Base-by-base conservation (phyloP, 208 protist species). In the Trypanosoma avium region DNA sequence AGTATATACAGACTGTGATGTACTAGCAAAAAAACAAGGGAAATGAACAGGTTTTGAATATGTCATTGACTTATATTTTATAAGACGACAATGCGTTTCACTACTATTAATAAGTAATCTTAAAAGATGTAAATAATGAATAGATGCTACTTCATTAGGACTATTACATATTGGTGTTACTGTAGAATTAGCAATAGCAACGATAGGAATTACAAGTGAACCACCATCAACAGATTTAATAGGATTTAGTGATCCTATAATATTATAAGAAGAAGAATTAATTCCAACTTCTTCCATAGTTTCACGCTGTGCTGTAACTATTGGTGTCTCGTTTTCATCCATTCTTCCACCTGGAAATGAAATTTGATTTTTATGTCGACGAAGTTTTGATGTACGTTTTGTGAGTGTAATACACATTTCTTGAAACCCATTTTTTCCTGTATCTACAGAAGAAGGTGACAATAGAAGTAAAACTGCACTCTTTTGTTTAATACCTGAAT, bases 371-470 rank as follows among this genome's bases (percentile, higher is more conserved):
- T 77, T 79, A 69, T 93, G 86, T n/a, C 56, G 73, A 47, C 77
- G 65, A 17, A 92, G 61, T 38, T 61, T 75, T 17, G 63, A 56
- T 1, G 81, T 79, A n/a, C 90, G 77, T 65, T 93, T 88, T 17
- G 87, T 93, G n/a, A 96, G 69, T 0, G 85, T 90, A 54, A 96
- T 81, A 70, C 84, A 93, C 74, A 93, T 77, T 65, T 93, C 90
- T 54, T 88, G 81, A 64, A 90, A 89, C 21, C 54, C 75, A 17
- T 24, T 52, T n/a, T n/a, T n/a, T 47, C 12, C 47, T 0, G 43
- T 21, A 0, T 35, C 22, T 15, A 54, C 73, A 13, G 69, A 66
- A 0, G 79, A 56, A 0, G 86, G 86, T 22, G 84, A 90, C 3
- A 92, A 74, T 13, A 93, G 40, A 10, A 92, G n/a, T 3, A 93